Evolutionary conservation across 306 rosid genomes (phyloP).

Genomic region (Oxytropis ochrocephala): DNA sequence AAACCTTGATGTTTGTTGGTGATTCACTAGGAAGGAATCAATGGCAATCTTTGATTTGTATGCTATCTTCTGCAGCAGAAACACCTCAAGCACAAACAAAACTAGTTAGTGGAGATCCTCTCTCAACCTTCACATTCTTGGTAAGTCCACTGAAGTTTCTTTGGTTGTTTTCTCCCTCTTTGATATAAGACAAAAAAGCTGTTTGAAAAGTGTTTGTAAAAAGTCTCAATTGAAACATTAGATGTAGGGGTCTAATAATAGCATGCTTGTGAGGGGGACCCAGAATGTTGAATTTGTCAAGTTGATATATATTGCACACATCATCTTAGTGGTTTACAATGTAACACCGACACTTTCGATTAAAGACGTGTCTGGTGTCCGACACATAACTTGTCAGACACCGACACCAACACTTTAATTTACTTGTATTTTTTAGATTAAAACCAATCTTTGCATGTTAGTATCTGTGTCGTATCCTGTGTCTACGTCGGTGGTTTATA

Average conservation of each 20-base stretch:
- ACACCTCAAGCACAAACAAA: constrained; percentile 52
- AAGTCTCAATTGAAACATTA: background rate
- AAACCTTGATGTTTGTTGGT: constrained; percentile 86
- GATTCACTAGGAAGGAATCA: constrained; percentile 89
- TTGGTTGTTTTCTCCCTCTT: no score
- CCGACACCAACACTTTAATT: no score
- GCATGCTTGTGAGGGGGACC: constrained; percentile 19
- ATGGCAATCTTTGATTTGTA: constrained; percentile 89
- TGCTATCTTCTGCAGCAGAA: constrained; percentile 43
- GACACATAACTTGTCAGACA: no score
- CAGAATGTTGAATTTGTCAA: constrained; percentile 11
- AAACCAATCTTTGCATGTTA: no score
- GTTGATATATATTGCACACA: background rate
- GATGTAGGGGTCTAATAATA: background rate
- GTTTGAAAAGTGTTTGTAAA: constrained; percentile 8
- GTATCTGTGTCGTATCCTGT: no score
- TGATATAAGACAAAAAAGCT: constrained; percentile 10
- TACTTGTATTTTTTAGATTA: no score
- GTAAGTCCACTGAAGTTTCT: constrained; percentile 30
- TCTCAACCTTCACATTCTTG: constrained; percentile 77
- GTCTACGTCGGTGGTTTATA: no score
- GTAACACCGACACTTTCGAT: no score
- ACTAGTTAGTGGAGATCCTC: constrained; percentile 64
- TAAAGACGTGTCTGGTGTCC: no score
- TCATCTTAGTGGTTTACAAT: background rate